Evolutionary conservation across 2,329 filamentous ascomycete species (phyloP), one percentile per base, ranked within the genome.

Genomic region (Pochonia chlamydosporia): DNA sequence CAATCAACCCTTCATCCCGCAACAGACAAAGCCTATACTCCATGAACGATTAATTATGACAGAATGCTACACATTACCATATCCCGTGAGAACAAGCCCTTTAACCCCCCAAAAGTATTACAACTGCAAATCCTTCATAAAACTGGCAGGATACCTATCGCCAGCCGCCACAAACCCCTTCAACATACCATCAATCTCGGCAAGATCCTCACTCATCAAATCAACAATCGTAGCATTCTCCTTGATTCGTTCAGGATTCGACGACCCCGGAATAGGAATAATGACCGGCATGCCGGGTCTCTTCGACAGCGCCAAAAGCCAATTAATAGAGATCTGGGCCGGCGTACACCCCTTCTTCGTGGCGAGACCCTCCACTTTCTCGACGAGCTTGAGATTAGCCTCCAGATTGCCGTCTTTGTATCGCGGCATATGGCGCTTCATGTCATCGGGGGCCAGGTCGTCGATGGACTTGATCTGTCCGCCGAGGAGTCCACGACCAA

Each of bases 211-310:
- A 3, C 72, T 66, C 1, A 65, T 72, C 40, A 84, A 59, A 1
- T 73, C 64, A 5, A 81, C 65, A 30, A 67, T 53, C 49, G 69
- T 73, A 26, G 70, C 64, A 54, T 87, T 87, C 69, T 87, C 83
- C n/a, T 67, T 56, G 10, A 86, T 72, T 20, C 82, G 71, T 31
- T 67, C 71, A 9, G 65, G 67, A 4, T 72, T 79, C 1, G 78
- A 79, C 8, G 83, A 77, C 3, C 84, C 84, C 0, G 84, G 84
- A 50, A 87, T 85, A 5, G 83, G 82, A 43, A 87, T 76, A 51
- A 86, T 76, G 14, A 57, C 62, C 20, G 76, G 77, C 72, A 78
- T 72, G 33, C 75, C 79, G 5, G 75, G 70, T 30, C 67, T 69
- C 44, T 64, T 66, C 36, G 71, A 75, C 35, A 81, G 65, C 2